A percentile compares a stretch with the other conserved stretches of the same genome.
Conservation (phyloP, 2,329 filamentous ascomycete genomes). For the Hymenoscyphus scutula region DNA sequence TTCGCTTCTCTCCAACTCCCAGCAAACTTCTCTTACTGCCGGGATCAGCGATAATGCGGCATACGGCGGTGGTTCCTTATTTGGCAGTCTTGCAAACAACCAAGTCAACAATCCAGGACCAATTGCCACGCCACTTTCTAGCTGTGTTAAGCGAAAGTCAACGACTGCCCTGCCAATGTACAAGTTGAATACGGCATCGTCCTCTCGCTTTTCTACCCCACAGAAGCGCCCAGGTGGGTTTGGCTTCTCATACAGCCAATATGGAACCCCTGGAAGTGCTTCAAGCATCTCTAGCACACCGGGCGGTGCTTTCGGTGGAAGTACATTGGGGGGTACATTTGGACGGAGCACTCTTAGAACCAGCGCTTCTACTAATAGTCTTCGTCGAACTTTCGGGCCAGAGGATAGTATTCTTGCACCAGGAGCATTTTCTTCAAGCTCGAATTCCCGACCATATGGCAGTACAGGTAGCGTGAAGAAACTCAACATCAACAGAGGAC, state of each 20-base stretch:
- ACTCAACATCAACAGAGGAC: conserved; percentile 84
- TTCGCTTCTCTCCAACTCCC: conserved; percentile 59
- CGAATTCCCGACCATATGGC: conserved; percentile 62
- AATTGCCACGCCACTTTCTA: conserved; percentile 82
- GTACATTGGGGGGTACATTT: conserved; percentile 44
- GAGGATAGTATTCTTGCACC: conserved; percentile 86
- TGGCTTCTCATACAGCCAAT: conserved; percentile 90
- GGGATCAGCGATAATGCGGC: conserved; percentile 82
- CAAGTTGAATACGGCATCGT: conserved; percentile 79
- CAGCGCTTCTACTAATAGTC: conserved; percentile 83
- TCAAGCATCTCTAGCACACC: conserved; percentile 60
- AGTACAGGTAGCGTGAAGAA: conserved; percentile 77
- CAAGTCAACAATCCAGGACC: conserved; percentile 76
- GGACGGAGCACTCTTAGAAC: conserved; percentile 74
- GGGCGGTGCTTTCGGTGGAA: conserved; percentile 4
- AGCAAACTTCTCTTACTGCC: conserved; percentile 62
- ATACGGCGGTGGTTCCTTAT: conserved; percentile 85
- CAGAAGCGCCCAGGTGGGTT: conserved; percentile 88
- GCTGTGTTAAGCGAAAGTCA: conserved; percentile 69
- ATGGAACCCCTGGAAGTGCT: conserved; percentile 54
- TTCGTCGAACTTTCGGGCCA: conserved; percentile 76
- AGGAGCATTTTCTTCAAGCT: conserved; percentile 74
- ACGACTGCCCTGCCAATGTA: conserved; percentile 80
- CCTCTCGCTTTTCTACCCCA: conserved; percentile 77
- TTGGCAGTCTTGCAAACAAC: conserved; percentile 66